Base-by-base conservation (phyloP, 2,329 filamentous ascomycete species). In the Colletotrichum viniferum region DNA sequence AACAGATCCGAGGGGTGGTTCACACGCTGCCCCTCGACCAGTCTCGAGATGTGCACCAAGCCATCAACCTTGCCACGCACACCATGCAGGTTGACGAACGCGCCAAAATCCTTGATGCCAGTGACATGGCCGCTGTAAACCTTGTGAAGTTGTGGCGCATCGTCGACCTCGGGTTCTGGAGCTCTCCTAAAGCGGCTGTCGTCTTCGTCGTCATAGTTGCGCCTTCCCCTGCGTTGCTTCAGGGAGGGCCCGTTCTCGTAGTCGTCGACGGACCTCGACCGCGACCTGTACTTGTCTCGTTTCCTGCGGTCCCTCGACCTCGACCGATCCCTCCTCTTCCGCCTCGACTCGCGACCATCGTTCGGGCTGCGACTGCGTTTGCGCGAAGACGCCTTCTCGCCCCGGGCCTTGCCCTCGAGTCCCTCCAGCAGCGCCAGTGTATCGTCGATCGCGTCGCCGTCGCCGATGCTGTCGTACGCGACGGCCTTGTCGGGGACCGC, bases 31-130 rank as follows among this genome's bases (percentile, higher is more conserved):
- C 95, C 95, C 74, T 96, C 93, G 65, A 93, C 91, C 84, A 99
- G 94, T 26, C 95, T 94, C 28, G 96, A 98, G 32, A 99, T 92
- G 82, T 99, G 97, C 1, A 99, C 96, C 78, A 99, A 88, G 0
- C 97, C 97, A 81, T 98, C 96, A 2, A 97, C 94, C 83, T 96
- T 97, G 62, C 96, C 96, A 79, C 90, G 92, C 2, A 99, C 94
- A 21, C 96, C 94, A 78, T 93, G 91, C n/a, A 99, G 83, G 79
- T 97, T 98, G 73, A 98, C 96, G 84, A 99, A 99, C 1, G 93
- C 96, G 13, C 97, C 97, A 85, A 98, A 99, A 77, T 98, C 95
- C 81, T 98, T 98, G 69, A 99, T 89, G 0, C 96, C 96, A 0
- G 95, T 98, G 16, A 98, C 95, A 80, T 93, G 93, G 2, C 97